Evolutionary conservation across 139 green algal species (phyloP).

Genomic region (Coccomyxa sp.): DNA sequence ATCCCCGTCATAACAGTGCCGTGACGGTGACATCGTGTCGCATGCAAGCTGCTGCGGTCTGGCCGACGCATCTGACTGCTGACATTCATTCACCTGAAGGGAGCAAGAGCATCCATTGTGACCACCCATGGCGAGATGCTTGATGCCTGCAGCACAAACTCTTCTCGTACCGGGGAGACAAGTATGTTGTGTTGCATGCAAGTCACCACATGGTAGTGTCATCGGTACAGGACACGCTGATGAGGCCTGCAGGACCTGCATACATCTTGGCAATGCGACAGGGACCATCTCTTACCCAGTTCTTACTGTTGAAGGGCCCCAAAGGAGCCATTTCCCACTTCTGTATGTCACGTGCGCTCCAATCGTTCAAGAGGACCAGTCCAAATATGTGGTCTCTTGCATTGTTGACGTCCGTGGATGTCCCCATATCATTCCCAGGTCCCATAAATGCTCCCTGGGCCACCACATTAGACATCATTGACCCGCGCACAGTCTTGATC

Average conservation of each 20-base stretch:
- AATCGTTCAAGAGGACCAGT: constrained; percentile 94
- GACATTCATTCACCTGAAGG: constrained; percentile 73
- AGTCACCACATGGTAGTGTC: too few species aligned
- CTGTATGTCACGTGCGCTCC: constrained; percentile 92
- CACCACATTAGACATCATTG: not conserved
- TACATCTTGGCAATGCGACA: not conserved
- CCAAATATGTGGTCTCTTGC: constrained; percentile 86
- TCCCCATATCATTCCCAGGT: constrained; percentile 71
- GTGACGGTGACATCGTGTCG: too few species aligned
- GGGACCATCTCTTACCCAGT: constrained; percentile 56
- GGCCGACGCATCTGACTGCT: too few species aligned
- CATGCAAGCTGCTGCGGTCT: too few species aligned
- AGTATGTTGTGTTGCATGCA: constrained; percentile 10
- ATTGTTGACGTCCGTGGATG: constrained; percentile 41
- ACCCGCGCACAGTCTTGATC: too few species aligned
- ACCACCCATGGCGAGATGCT: constrained; percentile 91
- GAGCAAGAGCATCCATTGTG: constrained; percentile 80
- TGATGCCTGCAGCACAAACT: constrained; percentile 69
- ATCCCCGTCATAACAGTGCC: too few species aligned
- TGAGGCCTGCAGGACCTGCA: not conserved
- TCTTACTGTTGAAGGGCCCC: constrained; percentile 92
- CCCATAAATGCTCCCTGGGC: constrained; percentile 66
- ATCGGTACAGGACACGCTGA: not conserved
- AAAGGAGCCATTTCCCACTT: constrained; percentile 91
- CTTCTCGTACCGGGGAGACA: too few species aligned